Percentiles rank a stretch among this genome's conserved stretches.
These are phyloP conservation scores for Trichophyton verrucosum DNA, from an alignment of 2,329 filamentous ascomycete genomes.

Conservation along the genomic window DNA sequence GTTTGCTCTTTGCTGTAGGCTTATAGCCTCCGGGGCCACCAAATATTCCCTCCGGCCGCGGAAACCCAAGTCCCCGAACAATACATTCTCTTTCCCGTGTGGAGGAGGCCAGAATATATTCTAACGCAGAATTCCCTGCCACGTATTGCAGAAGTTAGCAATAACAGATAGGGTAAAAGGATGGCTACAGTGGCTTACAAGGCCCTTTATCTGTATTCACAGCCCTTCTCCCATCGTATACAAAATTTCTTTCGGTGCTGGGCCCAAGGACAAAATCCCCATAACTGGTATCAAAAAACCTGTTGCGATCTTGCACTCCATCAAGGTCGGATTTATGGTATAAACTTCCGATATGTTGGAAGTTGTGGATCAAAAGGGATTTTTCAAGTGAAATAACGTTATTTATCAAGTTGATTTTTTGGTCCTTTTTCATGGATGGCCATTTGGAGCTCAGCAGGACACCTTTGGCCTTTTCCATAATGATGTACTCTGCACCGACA, in stretches of 20 bases:
- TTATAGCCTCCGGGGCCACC: background rate
- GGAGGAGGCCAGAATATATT: conserved; percentile 5
- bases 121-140: background rate
- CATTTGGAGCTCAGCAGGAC: conserved; percentile 21
- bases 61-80: background rate
- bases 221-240: background rate
- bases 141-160: background rate
- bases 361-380: background rate
- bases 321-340: background rate
- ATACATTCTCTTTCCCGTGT: background rate
- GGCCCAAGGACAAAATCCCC: conserved; percentile 8
- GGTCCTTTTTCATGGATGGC: conserved; percentile 13
- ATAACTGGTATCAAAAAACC: conserved; percentile 8
- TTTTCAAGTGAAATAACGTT: conserved; percentile 16
- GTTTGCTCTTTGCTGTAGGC: background rate
- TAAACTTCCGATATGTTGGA: background rate
- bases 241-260: conserved; percentile 7
- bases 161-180: background rate
- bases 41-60: background rate
- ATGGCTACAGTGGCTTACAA: background rate
- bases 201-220: background rate
- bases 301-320: background rate
- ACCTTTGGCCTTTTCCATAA: conserved; percentile 27
- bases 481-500: conserved; percentile 30
- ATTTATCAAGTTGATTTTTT: conserved; percentile 12